These are phyloP conservation scores for Boeremia exigua DNA, from an alignment of 2,329 filamentous ascomycete species.

Conservation along the genomic window DNA sequence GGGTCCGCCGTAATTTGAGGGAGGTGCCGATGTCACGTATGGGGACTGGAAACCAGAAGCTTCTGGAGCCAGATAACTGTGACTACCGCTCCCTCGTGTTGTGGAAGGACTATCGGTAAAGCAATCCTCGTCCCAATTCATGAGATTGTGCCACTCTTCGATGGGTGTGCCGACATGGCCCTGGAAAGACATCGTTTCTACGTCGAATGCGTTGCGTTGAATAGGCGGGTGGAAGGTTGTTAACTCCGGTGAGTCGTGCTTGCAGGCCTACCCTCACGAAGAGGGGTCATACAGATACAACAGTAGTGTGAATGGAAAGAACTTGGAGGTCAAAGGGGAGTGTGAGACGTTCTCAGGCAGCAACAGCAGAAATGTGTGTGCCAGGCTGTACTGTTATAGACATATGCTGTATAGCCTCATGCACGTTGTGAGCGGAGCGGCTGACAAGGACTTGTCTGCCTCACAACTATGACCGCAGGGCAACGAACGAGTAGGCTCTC, in stretches of 20 bases:
- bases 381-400: constrained; percentile 13
- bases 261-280: constrained; percentile 2
- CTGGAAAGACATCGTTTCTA: constrained; percentile 23
- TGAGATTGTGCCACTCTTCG: constrained; percentile 39
- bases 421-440: constrained; percentile 8
- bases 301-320: not conserved
- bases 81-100: not conserved
- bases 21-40: constrained; percentile 26
- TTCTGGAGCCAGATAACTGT: constrained; percentile 1
- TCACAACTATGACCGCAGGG: constrained; percentile 12
- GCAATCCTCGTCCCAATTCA: constrained; percentile 40
- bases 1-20: constrained; percentile 33
- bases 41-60: constrained; percentile 3
- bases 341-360: not conserved
- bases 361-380: not conserved
- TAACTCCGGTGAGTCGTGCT: not conserved
- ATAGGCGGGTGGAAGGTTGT: not conserved
- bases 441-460: constrained; percentile 15
- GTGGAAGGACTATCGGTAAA: constrained; percentile 23
- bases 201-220: not conserved
- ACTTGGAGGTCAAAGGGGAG: not conserved
- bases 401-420: constrained; percentile 1
- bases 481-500: constrained; percentile 14
- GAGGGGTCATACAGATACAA: constrained; percentile 11
- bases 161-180: constrained; percentile 23